These are phyloP conservation scores for Colletotrichum sp. DNA, from an alignment of 2,329 filamentous ascomycete species.

Conservation along the genomic window DNA sequence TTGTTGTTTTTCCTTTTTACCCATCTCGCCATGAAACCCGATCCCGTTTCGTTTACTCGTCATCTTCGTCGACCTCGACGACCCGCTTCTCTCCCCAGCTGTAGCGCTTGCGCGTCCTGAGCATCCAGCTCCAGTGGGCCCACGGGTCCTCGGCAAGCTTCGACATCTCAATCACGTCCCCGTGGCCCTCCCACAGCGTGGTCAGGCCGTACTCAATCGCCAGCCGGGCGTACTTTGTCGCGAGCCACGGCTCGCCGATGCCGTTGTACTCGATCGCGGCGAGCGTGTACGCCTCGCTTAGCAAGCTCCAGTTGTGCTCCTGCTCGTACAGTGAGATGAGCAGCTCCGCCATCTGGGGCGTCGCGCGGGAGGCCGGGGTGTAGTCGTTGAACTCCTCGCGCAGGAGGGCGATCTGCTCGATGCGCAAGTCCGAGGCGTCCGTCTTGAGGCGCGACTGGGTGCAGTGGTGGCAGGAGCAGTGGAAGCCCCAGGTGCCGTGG, in stretches of 20 bases:
- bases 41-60: background rate
- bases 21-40: background rate
- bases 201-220: slow-evolving; percentile 40
- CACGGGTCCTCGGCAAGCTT: slow-evolving; percentile 37
- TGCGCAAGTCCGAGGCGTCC: slow-evolving; percentile 40
- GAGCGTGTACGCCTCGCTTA: slow-evolving; percentile 39
- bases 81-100: slow-evolving; percentile 28
- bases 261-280: slow-evolving; percentile 45
- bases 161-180: slow-evolving; percentile 38
- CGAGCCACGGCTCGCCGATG: slow-evolving; percentile 41
- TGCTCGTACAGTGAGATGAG: slow-evolving; percentile 43
- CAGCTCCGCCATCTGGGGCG: slow-evolving; percentile 42
- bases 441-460: slow-evolving; percentile 28
- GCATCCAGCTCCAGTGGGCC: slow-evolving; percentile 45
- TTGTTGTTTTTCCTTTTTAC: background rate
- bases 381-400: slow-evolving; percentile 36
- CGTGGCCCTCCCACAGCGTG: slow-evolving; percentile 22
- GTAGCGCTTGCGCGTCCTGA: slow-evolving; percentile 34
- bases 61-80: background rate
- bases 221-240: slow-evolving; percentile 40
- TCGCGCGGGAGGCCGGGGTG: slow-evolving; percentile 30
- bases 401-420: slow-evolving; percentile 37
- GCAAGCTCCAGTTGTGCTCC: slow-evolving; percentile 39
- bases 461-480: slow-evolving; percentile 45
- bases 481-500: slow-evolving; percentile 42